These are phyloP conservation scores for Xylaria venustula DNA, from an alignment of 495 filamentous ascomycete species.

Conservation along the genomic window DNA sequence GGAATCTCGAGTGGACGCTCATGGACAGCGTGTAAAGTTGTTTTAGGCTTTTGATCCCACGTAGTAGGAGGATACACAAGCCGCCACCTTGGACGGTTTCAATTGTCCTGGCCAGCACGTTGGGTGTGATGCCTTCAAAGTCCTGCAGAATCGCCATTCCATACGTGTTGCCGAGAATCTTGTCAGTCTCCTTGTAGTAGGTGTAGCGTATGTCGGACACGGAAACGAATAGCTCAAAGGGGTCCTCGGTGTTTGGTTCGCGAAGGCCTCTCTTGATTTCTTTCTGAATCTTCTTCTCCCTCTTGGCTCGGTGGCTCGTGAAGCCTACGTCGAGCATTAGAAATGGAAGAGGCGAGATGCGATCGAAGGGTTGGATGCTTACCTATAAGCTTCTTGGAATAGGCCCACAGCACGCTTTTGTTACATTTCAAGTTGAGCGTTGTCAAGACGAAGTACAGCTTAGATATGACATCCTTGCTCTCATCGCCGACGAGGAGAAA, in stretches of 20 bases:
- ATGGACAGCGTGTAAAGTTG: slow-evolving; percentile 97
- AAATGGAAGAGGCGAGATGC: no score
- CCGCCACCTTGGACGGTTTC: slow-evolving; percentile 98
- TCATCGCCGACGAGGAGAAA: slow-evolving; percentile 95
- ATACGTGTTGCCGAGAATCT: slow-evolving; percentile 97
- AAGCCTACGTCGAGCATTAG: slow-evolving; percentile 1
- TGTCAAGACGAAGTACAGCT: slow-evolving; percentile 92
- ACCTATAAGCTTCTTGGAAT: slow-evolving; percentile 94
- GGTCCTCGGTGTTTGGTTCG: slow-evolving; percentile 93
- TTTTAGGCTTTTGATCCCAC: slow-evolving; percentile 96
- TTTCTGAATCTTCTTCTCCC: slow-evolving; percentile 95
- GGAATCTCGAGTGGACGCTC: slow-evolving; percentile 95
- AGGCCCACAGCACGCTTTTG: slow-evolving; percentile 98
- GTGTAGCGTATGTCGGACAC: slow-evolving; percentile 97
- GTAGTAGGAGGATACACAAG: slow-evolving; percentile 83
- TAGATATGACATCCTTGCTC: slow-evolving; percentile 95
- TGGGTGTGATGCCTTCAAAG: slow-evolving; percentile 96
- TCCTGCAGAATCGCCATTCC: slow-evolving; percentile 95
- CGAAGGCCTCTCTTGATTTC: slow-evolving; percentile 94
- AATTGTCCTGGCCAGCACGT: slow-evolving; percentile 88
- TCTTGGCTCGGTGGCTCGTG: slow-evolving; percentile 87
- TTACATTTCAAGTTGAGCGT: slow-evolving; percentile 89
- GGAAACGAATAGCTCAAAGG: slow-evolving; percentile 97
- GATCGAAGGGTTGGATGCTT: slow-evolving; percentile 23
- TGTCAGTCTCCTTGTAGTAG: slow-evolving; percentile 99